Evolutionary conservation across 805 yeast genomes (phyloP).

Genomic region (Candida vartiovaarae): DNA sequence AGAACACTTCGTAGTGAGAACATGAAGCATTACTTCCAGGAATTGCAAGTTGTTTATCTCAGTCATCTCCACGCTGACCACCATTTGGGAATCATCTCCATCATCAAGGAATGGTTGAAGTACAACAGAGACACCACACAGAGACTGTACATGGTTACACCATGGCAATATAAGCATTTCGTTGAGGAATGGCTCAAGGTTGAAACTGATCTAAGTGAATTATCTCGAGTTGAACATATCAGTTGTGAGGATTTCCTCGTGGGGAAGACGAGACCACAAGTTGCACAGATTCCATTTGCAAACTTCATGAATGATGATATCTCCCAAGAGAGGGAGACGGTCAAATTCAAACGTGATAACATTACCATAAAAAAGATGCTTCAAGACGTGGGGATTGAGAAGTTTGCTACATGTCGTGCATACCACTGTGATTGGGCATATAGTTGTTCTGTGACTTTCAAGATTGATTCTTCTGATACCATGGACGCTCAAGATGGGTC

Average conservation of each 20-base stretch:
- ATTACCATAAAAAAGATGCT: slow-evolving; percentile 30
- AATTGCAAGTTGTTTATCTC: slow-evolving; percentile 58
- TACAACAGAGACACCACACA: slow-evolving; percentile 30
- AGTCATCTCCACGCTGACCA: slow-evolving; percentile 98
- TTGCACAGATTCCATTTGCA: slow-evolving; percentile 24
- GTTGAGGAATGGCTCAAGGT: slow-evolving; percentile 59
- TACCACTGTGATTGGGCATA: slow-evolving; percentile 82
- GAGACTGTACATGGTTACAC: slow-evolving; percentile 55
- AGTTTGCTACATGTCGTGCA: slow-evolving; percentile 63
- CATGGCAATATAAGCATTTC: slow-evolving; percentile 67
- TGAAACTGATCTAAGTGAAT: slow-evolving; percentile 31
- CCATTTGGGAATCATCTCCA: slow-evolving; percentile 73
- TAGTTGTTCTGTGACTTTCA: slow-evolving; percentile 49
- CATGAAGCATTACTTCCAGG: slow-evolving; percentile 40
- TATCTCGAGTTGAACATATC: slow-evolving; percentile 40
- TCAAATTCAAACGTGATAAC: slow-evolving; percentile 16
- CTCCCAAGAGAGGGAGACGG: neutral
- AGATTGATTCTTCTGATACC: slow-evolving; percentile 19
- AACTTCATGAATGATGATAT: slow-evolving; percentile 6
- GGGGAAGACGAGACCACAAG: slow-evolving; percentile 29
- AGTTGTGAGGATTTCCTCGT: slow-evolving; percentile 54
- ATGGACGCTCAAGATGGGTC: neutral
- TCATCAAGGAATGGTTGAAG: slow-evolving; percentile 62
- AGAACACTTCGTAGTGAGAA: slow-evolving; percentile 52
- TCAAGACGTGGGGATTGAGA: slow-evolving; percentile 34